A percentile compares a stretch with the other conserved stretches of the same genome.
Conservation (phyloP, 176 grass and related monocot species). For the Lolium rigidum region DNA sequence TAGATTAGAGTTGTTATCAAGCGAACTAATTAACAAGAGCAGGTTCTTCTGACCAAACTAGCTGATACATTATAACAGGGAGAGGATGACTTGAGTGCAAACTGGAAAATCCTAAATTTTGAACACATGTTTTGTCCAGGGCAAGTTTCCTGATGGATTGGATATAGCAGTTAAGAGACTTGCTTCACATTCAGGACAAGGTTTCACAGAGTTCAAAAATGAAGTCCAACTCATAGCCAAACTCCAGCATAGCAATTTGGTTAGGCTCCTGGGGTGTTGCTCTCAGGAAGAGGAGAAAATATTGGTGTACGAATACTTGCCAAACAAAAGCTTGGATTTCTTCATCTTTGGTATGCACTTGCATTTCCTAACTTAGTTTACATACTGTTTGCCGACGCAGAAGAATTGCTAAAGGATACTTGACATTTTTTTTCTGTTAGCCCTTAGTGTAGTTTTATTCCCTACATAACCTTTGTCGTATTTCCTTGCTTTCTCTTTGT, state of each 20-base stretch:
- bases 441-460: too few species aligned
- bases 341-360: conserved; percentile 60
- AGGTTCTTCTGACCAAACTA: too few species aligned
- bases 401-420: too few species aligned
- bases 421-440: too few species aligned
- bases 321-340: conserved; percentile 73
- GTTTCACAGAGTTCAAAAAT: conserved; percentile 1
- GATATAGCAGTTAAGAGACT: conserved; percentile 18
- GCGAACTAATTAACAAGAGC: too few species aligned
- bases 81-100: too few species aligned
- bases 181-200: conserved; percentile 17
- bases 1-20: too few species aligned
- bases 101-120: too few species aligned
- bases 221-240: conserved; percentile 23
- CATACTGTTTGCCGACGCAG: too few species aligned
- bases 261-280: conserved; percentile 39
- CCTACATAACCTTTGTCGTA: too few species aligned
- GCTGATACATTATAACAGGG: too few species aligned
- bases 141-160: not conserved
- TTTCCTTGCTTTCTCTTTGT: too few species aligned
- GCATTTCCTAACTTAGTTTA: not conserved
- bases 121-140: not conserved
- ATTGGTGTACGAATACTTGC: conserved; percentile 67
- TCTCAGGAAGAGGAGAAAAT: conserved; percentile 56
- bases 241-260: conserved; percentile 21